Conservation (phyloP, 2,329 filamentous ascomycete species). For the Dothistroma septosporum region DNA sequence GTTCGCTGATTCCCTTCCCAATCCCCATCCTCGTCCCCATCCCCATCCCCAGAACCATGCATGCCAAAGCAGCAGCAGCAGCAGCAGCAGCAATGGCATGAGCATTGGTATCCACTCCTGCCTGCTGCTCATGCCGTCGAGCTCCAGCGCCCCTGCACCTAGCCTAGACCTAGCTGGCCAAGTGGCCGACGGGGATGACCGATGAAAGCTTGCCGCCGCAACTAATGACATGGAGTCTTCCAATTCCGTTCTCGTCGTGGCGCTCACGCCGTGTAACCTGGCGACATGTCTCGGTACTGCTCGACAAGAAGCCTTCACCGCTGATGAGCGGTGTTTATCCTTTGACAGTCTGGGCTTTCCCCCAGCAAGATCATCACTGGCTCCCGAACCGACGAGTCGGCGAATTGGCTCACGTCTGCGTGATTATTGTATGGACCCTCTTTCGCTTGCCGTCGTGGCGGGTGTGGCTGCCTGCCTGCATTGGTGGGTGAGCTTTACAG, state of each 20-base stretch:
- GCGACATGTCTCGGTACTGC: constrained; percentile 11
- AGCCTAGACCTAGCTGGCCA: background rate
- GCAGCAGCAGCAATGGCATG: constrained; percentile 12
- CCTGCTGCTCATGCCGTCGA: constrained; percentile 3
- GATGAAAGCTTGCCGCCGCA: background rate
- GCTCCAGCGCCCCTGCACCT: background rate
- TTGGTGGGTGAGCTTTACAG: constrained; percentile 13
- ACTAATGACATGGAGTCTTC: background rate
- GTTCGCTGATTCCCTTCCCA: background rate
- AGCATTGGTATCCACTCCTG: constrained; percentile 7
- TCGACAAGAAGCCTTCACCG: constrained; percentile 1
- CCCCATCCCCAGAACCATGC: too few species aligned
- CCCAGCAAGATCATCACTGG: background rate
- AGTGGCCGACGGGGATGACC: constrained; percentile 5
- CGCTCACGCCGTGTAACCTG: constrained; percentile 19
- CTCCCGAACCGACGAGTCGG: too few species aligned
- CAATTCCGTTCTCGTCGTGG: constrained; percentile 23
- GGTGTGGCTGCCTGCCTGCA: constrained; percentile 27
- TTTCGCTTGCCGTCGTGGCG: constrained; percentile 5
- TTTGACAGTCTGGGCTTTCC: background rate
- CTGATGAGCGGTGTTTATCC: constrained; percentile 2
- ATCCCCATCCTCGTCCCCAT: too few species aligned
- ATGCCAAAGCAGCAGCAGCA: too few species aligned
- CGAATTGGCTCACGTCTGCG: background rate
- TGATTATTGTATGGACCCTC: constrained; percentile 14